Evolutionary conservation across 805 yeast genomes (phyloP).

Genomic region (Yarrowia alimentaria): DNA sequence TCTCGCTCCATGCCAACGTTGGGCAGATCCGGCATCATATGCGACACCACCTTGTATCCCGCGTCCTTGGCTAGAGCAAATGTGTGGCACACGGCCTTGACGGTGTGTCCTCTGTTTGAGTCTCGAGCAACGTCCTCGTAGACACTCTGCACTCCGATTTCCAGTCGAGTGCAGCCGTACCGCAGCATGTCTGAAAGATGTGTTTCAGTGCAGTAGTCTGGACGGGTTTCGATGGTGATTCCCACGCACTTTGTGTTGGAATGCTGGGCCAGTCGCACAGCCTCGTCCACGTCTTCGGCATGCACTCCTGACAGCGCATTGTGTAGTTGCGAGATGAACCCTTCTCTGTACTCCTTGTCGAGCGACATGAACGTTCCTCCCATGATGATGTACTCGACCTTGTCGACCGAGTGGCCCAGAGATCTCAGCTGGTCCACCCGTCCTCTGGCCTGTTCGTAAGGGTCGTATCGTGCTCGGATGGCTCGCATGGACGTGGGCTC

Average conservation of each 20-base stretch:
- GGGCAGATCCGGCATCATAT: conserved; percentile 99
- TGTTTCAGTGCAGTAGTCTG: conserved; percentile 95
- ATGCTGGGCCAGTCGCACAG: conserved; percentile 86
- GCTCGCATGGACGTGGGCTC: conserved; percentile 99
- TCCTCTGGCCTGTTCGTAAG: conserved; percentile 97
- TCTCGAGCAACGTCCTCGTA: conserved; percentile 98
- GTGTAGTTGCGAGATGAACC: conserved; percentile 83
- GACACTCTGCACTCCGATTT: conserved; percentile 94
- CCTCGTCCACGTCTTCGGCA: conserved; percentile 85
- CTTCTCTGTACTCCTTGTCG: conserved; percentile 85
- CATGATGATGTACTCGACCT: conserved; percentile 97
- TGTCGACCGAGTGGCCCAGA: conserved; percentile 93
- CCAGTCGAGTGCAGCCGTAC: conserved; percentile 95
- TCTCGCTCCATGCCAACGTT: conserved; percentile 99
- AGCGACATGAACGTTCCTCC: conserved; percentile 98
- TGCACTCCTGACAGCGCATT: conserved; percentile 93
- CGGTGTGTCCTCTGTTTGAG: conserved; percentile 97
- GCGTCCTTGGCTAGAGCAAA: conserved; percentile 96
- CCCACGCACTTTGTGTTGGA: conserved; percentile 97
- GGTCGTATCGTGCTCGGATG: conserved; percentile 97
- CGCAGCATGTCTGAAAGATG: conserved; percentile 93
- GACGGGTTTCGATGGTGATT: conserved; percentile 96
- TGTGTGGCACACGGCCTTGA: conserved; percentile 91
- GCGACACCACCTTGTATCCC: conserved; percentile 95
- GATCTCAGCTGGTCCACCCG: conserved; percentile 93